These are phyloP conservation scores for Fusarium napiforme DNA, from an alignment of 2,329 filamentous ascomycete genomes.

Conservation along the genomic window DNA sequence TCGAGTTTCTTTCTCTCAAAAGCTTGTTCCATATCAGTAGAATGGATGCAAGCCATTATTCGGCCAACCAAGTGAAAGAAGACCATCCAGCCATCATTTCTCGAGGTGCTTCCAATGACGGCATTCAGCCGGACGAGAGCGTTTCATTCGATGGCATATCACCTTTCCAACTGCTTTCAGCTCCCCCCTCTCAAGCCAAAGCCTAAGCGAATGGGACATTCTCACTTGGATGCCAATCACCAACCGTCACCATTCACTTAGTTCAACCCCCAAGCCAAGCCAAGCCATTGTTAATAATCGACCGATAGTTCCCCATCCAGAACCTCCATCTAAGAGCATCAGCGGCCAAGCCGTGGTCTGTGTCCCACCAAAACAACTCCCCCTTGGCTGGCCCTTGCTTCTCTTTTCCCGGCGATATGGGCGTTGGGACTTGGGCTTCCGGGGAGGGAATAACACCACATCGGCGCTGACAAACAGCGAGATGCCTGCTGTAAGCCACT, in stretches of 20 bases:
- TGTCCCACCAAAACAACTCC: conserved; percentile 16
- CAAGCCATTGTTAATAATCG: conserved; percentile 17
- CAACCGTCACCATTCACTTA: conserved; percentile 7
- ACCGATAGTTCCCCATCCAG: conserved; percentile 25
- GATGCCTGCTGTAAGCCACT: conserved; percentile 22
- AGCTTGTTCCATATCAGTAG: conserved; percentile 14
- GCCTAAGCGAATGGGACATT: conserved; percentile 1
- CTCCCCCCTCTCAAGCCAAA: background rate
- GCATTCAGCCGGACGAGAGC: conserved; percentile 12
- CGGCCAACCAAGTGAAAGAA: conserved; percentile 13
- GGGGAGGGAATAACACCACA: background rate
- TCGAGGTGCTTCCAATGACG: conserved; percentile 19
- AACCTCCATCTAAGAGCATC: conserved; percentile 11
- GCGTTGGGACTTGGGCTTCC: background rate
- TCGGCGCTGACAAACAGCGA: background rate
- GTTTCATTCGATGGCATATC: conserved; percentile 11
- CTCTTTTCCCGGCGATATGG: conserved; percentile 12
- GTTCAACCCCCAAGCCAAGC: conserved; percentile 1
- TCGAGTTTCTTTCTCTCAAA: background rate
- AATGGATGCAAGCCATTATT: conserved; percentile 13
- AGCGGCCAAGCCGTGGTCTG: conserved; percentile 14
- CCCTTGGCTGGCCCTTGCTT: conserved; percentile 9
- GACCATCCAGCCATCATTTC: conserved; percentile 37
- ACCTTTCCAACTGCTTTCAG: background rate
- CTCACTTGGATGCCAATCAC: conserved; percentile 1